These are phyloP conservation scores for Cladosporium sp. DNA, from an alignment of 2,329 filamentous ascomycete species.

Conservation along the genomic window DNA sequence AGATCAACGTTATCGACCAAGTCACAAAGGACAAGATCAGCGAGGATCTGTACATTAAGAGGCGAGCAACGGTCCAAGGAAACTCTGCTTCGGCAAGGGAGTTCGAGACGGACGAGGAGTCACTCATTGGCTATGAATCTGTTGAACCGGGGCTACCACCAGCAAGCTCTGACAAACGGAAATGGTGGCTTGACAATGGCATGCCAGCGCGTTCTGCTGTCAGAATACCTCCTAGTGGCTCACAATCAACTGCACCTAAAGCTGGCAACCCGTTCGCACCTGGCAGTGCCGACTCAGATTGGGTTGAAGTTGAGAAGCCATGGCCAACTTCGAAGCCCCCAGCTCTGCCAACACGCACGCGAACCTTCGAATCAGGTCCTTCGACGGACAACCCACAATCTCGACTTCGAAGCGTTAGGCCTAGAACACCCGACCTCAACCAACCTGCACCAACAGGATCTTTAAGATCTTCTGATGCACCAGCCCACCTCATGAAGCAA, in stretches of 20 bases:
- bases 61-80: slow-evolving; percentile 66
- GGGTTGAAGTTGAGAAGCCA: slow-evolving; percentile 60
- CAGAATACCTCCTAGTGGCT: slow-evolving; percentile 55
- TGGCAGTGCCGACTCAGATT: slow-evolving; percentile 71
- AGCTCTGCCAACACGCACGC: slow-evolving; percentile 21
- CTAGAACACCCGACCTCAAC: slow-evolving; percentile 26
- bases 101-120: slow-evolving; percentile 72
- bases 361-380: slow-evolving; percentile 4
- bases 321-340: slow-evolving; percentile 24
- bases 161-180: slow-evolving; percentile 61
- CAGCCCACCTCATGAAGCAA: slow-evolving; percentile 19
- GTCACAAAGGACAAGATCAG: slow-evolving; percentile 69
- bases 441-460: slow-evolving; percentile 13
- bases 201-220: slow-evolving; percentile 73
- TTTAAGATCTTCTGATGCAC: background rate
- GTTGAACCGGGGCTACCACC: slow-evolving; percentile 74
- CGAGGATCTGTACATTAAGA: slow-evolving; percentile 69
- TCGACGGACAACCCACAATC: slow-evolving; percentile 9
- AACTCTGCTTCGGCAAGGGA: slow-evolving; percentile 57
- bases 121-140: slow-evolving; percentile 76
- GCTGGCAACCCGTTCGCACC: slow-evolving; percentile 78
- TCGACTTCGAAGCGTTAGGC: slow-evolving; percentile 16
- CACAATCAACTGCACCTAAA: slow-evolving; percentile 70
- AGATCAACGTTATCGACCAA: slow-evolving; percentile 79
- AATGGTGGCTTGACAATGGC: slow-evolving; percentile 67